Evolutionary conservation across 139 green algal genomes (phyloP), one percentile per base, ranked within the genome.

Genomic region (Raphidocelis subcapitata): DNA sequence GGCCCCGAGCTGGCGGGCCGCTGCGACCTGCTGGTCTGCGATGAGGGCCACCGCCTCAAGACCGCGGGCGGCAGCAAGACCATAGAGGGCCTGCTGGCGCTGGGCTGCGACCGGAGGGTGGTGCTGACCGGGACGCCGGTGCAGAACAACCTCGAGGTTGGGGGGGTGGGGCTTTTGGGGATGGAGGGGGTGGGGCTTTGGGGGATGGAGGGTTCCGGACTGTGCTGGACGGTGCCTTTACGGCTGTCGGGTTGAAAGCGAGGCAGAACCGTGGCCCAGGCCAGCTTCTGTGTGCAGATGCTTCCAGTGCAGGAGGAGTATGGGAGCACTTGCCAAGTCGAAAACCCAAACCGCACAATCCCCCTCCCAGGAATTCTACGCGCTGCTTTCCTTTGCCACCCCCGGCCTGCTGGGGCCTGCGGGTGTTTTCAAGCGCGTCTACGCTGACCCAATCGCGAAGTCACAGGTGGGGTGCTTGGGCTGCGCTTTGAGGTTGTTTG

Each of bases 41-140:
- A 97, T 68, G 92, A 97, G 70, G 92, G 86, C 4, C 92, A 97
- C 80, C 85, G 87, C 37, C 89, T 97, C 12, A 97, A 97, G 76
- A 74, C 79, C 3, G 82, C 83, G 0, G 72, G 72, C n/a, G 90
- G 93, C 57, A 94, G 87, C 76, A 92, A 97, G 76, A 98, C 91
- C 35, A 93, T 96, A 29, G 67, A 80, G 15, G 81, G 86, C 14
- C 82, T 96, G 66, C 77, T 86, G 36, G 56, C 73, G 26, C 80
- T 97, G 21, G 65, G 66, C 52, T 97, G 87, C 71, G 73, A 37
- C 3, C 80, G 81, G 15, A 78, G 89, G 35, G 83, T 98, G 26
- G 75, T 98, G 28, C 81, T 98, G 56, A 57, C 83, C 0, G 89
- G 91, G 52, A 95, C 85, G 8, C 90, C 91, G 0, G 54, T 97